Conservation (phyloP, 2,329 filamentous ascomycete genomes). For the Daldinia eschscholtzii region DNA sequence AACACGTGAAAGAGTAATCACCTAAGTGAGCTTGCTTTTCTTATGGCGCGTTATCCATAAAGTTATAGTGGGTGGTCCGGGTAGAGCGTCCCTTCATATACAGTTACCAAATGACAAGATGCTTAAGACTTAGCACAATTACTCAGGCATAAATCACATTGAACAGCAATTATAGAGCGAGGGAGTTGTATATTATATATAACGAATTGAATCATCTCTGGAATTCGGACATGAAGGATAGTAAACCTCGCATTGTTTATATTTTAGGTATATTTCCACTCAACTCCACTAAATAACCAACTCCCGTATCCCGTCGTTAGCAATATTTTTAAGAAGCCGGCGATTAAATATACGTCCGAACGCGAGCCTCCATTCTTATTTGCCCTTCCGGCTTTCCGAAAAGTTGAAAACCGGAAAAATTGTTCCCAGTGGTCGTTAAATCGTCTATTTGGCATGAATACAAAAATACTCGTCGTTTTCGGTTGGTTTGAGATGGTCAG, state of each 20-base stretch:
- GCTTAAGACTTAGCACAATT: background rate
- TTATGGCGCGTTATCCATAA: background rate
- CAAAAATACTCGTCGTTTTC: slow-evolving; percentile 29
- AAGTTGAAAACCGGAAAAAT: slow-evolving; percentile 32
- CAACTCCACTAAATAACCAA: slow-evolving; percentile 35
- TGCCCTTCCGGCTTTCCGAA: slow-evolving; percentile 20
- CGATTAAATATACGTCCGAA: slow-evolving; percentile 33
- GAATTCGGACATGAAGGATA: slow-evolving; percentile 45
- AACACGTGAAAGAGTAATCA: too few species aligned
- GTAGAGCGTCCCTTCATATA: background rate
- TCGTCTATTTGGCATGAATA: slow-evolving; percentile 44
- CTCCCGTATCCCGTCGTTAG: slow-evolving; percentile 34
- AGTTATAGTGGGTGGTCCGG: background rate
- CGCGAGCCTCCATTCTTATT: slow-evolving; percentile 37
- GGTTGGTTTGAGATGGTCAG: slow-evolving; percentile 5
- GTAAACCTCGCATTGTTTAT: slow-evolving; percentile 43
- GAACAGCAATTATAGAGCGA: slow-evolving; percentile 11
- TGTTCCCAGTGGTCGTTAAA: slow-evolving; percentile 35
- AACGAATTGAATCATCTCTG: slow-evolving; percentile 40
- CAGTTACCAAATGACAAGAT: background rate
- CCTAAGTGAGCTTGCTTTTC: background rate
- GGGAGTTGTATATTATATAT: slow-evolving; percentile 38
- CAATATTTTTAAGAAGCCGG: slow-evolving; percentile 26
- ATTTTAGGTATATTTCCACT: slow-evolving; percentile 32
- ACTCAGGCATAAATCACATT: background rate